Evolutionary conservation across 441 rosid genomes (phyloP), one percentile per base, ranked within the genome.

Genomic region (Adansonia madagascariensis): DNA sequence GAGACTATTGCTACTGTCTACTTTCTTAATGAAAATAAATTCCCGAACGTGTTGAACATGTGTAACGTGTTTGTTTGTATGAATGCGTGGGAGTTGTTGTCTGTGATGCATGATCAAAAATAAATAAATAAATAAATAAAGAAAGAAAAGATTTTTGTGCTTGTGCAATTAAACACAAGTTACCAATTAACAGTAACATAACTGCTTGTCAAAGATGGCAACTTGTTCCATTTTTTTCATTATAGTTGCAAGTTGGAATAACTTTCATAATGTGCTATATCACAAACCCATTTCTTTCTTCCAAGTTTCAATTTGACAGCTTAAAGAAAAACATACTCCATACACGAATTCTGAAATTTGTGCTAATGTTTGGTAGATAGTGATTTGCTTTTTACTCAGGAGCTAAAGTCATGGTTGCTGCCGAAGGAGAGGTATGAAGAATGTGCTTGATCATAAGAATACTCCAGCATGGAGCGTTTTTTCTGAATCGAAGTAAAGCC

Each of bases 151-250:
- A 53, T n/a, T 5, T 60, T 2, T 61, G 17, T 2, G 12, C 24
- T 59, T 3, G 39, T 22, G 35, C 20, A 7, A 61, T 61, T 11
- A 27, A 61, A 22, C 35, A 9, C 17, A 24, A 27, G 41, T 61
- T 10, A 63, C 47, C 22, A 1, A 0, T 62, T 15, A 63, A 63
- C 11, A 1, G 35, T 35, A 0, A 15, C 47, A 63, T 35, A 5
- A 18, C 20, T 14, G 46, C 18, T 63, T 35, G 68, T 63, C 68
- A 63, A 63, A 35, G 68, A 63, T 63, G 68, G 20, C 47, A 35
- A 35, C 41, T 35, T 35, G 46, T 63, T 63, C 46, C 68, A 35
- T 35, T 35, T 20, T 35, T 6, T 14, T 6, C 46, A 63, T 15
- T 17, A 15, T 35, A 0, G 68, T 35, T 63, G 47, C 20, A 46